Evolutionary conservation across 2,329 filamentous ascomycete genomes (phyloP), one percentile per base, ranked within the genome.

Genomic region (Hortaea sp.): DNA sequence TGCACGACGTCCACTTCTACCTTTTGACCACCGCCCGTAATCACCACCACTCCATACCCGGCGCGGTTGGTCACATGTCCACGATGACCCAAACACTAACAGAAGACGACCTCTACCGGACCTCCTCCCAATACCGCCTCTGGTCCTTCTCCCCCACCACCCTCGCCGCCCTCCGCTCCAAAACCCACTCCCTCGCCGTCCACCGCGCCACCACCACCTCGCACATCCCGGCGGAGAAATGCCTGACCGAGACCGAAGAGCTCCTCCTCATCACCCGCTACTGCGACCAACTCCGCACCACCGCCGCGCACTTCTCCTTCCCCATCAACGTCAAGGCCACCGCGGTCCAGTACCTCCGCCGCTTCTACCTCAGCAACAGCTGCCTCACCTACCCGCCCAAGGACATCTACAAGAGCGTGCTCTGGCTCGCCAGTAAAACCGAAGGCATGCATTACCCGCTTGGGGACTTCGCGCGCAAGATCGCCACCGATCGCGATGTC

Each of bases 341-440:
- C 5, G 87, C 88, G 3, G 85, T 90, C 50, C 81, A 94, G 61
- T 95, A 94, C 64, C 77, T 98, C 49, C 85, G 87, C 46, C 85
- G 92, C 48, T 97, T 98, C 75, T 98, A 97, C 70, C 77, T 95
- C 34, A 90, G 85, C 60, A 95, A 97, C 68, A 94, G 86, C 37
- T 80, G 89, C 60, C 95, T 97, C 86, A 95, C 89, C 29, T 97
- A 98, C 63, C 86, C 90, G 51, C 90, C 89, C 0, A 85, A 86
- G 51, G 82, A 88, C 52, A 85, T 97, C 55, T 81, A 94, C 63
- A 87, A 89, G 62, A 92, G 88, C 29, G 87, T 85, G 32, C 77
- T 98, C 45, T 97, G 94, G 72, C 85, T 98, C 53, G 88, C 88
- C 7, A 88, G 84, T 59, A 98, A 98, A 69, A 87, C 88, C 4